Base-by-base conservation (phyloP, 257 asterid species). In the Solanum chmielewskii region DNA sequence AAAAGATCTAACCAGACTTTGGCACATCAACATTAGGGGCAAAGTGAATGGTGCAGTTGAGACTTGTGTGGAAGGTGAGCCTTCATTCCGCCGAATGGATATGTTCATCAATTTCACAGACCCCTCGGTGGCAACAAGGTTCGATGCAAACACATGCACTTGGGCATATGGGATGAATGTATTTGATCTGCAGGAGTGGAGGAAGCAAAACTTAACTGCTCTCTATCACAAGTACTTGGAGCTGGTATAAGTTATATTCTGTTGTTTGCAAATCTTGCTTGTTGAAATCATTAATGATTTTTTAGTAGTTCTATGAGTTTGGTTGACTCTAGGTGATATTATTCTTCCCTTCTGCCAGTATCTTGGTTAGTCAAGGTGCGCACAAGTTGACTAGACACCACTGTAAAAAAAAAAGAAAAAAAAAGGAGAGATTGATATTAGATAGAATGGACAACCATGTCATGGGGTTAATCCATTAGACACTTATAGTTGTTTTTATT, bases 151-250 rank as follows among this genome's bases (percentile, higher is more conserved):
- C 44, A 41, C 93, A 42, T 96, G 99, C 95, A 94, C 99, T 13
- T 96, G 99, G 99, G 99, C 99, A 86, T 97, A 95, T 77, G 99
- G 99, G 83, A 88, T 97, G 97, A 97, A 97, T 90, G 60, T 97
- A 39, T 97, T 97, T 68, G 96, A 97, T 91, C 98, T 97, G 88
- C 92, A 86, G 75, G 90, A 88, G 87, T 97, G 99, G 99, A 95
- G 98, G 91, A 90, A 84, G 75, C 93, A 39, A 78, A 91, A 92
- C 83, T 81, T 97, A 90, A 95, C 95, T 47, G 91, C 88, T 20
- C 86, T 91, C 78, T 96, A 97, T 85, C 97, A 89, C 94, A 89
- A 90, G 84, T 96, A 91, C 93, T 93, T 91, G 88, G 95, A 85
- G 59, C 66, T 93, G 99, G 99, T 97, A 89, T 92, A 47, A 83